Evolutionary conservation across 306 rosid species (phyloP).

Genomic region (Cercis canadensis): DNA sequence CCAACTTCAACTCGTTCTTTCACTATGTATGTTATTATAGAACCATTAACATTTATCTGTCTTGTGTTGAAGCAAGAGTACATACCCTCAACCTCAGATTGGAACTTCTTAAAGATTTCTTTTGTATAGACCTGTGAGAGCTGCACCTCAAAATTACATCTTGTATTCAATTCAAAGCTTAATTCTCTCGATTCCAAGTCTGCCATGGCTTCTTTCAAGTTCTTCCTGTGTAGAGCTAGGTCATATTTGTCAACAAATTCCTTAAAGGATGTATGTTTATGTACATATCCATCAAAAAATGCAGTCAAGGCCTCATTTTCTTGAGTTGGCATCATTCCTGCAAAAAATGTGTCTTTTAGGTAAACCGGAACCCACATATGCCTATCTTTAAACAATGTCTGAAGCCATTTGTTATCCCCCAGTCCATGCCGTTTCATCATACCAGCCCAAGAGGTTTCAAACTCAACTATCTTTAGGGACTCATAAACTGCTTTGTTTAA

Average conservation of each 20-base stretch:
- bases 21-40: constrained; percentile 69
- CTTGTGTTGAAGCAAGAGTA: constrained; percentile 76
- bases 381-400: constrained; percentile 60
- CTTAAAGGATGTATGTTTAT: constrained; percentile 76
- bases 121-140: constrained; percentile 65
- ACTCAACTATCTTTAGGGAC: constrained; percentile 70
- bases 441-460: constrained; percentile 74
- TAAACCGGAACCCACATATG: constrained; percentile 73
- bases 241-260: constrained; percentile 80
- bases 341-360: constrained; percentile 66
- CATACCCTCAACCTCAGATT: constrained; percentile 77
- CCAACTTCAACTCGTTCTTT: constrained; percentile 69
- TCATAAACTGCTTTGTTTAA: constrained; percentile 59
- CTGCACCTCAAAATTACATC: constrained; percentile 67
- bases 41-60: constrained; percentile 67
- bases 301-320: constrained; percentile 55
- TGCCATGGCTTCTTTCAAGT: constrained; percentile 60
- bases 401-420: constrained; percentile 74
- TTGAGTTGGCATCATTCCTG: constrained; percentile 65
- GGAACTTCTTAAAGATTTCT: constrained; percentile 64
- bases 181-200: constrained; percentile 59
- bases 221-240: constrained; percentile 73
- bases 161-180: constrained; percentile 54
- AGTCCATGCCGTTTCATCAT: constrained; percentile 58
- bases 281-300: constrained; percentile 77